Percentiles rank a stretch among this genome's conserved stretches.
These are phyloP conservation scores for Suillus clintonianus DNA, from an alignment of 768 basidiomycete species.

Conservation along the genomic window DNA sequence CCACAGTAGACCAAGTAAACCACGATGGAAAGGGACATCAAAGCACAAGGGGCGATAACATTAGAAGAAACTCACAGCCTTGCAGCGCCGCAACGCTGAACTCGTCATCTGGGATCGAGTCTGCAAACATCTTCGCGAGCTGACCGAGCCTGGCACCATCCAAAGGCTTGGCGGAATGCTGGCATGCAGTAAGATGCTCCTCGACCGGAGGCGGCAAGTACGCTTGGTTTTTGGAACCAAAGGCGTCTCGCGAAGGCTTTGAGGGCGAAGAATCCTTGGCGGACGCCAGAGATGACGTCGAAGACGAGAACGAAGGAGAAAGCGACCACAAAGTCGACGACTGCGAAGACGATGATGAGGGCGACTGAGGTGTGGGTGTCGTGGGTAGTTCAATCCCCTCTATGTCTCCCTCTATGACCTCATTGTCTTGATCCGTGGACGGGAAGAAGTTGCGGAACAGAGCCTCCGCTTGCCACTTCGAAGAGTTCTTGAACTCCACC, in stretches of 20 bases:
- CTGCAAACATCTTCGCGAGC: conserved; percentile 80
- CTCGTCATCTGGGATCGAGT: conserved; percentile 80
- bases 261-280: conserved; percentile 27
- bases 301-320: conserved; percentile 47
- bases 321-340: conserved; percentile 50
- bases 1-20: conserved; percentile 19
- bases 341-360: conserved; percentile 37
- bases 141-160: conserved; percentile 60
- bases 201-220: conserved; percentile 68
- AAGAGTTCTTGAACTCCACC: conserved; percentile 88
- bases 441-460: conserved; percentile 93
- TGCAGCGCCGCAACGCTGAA: conserved; percentile 90
- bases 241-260: conserved; percentile 24
- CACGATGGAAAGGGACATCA: conserved; percentile 12
- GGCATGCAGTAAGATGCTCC: conserved; percentile 56
- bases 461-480: conserved; percentile 81
- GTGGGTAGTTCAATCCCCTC: conserved; percentile 47
- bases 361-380: conserved; percentile 43
- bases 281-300: conserved; percentile 39
- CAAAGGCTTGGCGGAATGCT: conserved; percentile 67
- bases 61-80: conserved; percentile 66
- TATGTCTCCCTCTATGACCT: conserved; percentile 41
- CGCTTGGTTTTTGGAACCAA: conserved; percentile 58
- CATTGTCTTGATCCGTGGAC: conserved; percentile 55
- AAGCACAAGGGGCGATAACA: conserved; percentile 15